These are phyloP conservation scores for Heritiera fomes DNA, from an alignment of 345 rosid genomes.

Conservation along the genomic window DNA sequence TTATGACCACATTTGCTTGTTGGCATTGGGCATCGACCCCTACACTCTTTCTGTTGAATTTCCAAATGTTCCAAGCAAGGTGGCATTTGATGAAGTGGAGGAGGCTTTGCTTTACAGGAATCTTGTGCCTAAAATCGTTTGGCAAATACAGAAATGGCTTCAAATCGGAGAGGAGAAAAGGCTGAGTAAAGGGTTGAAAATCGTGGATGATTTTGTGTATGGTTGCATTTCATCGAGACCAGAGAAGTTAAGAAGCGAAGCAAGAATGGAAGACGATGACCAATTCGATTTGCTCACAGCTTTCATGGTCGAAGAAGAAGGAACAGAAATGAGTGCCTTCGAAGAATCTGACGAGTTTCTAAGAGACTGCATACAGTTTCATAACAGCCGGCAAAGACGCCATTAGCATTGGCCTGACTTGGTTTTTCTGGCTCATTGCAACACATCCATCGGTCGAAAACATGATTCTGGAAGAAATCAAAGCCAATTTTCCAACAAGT, in stretches of 20 bases:
- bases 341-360: slow-evolving; percentile 20
- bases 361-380: slow-evolving; percentile 31
- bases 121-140: slow-evolving; percentile 5
- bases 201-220: slow-evolving; percentile 17
- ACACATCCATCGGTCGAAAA: slow-evolving; percentile 31
- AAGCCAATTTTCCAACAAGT: slow-evolving; percentile 8
- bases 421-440: slow-evolving; percentile 44
- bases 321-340: background rate
- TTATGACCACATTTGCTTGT: slow-evolving; percentile 27
- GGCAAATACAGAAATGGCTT: slow-evolving; percentile 30
- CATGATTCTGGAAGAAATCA: slow-evolving; percentile 31
- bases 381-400: slow-evolving; percentile 44
- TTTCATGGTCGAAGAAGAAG: slow-evolving; percentile 22
- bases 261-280: background rate
- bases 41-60: slow-evolving; percentile 21
- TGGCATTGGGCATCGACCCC: slow-evolving; percentile 28
- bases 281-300: slow-evolving; percentile 30
- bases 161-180: slow-evolving; percentile 37
- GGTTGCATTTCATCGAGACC: slow-evolving; percentile 17
- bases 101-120: slow-evolving; percentile 19
- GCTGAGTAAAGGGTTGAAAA: slow-evolving; percentile 8
- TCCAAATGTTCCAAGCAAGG: slow-evolving; percentile 17
- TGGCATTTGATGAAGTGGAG: slow-evolving; percentile 26
- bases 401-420: slow-evolving; percentile 31
- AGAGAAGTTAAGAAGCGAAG: background rate